These are phyloP conservation scores for Citeromyces siamensis DNA, from an alignment of 1,139 yeast genomes.

Conservation along the genomic window DNA sequence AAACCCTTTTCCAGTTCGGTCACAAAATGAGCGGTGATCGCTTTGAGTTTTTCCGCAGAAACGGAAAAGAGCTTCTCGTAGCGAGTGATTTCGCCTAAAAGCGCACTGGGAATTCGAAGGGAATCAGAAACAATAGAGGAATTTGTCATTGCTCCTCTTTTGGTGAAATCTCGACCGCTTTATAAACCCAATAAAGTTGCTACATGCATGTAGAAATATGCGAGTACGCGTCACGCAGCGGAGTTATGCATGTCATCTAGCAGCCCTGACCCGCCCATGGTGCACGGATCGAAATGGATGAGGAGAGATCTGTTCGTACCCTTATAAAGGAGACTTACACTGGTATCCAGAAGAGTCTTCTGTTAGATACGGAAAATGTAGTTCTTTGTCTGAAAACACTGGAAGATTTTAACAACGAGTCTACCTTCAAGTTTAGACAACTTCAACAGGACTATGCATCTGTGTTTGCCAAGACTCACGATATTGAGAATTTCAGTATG, in stretches of 20 bases:
- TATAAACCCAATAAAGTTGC: too few relatives aligned
- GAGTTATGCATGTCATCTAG: neutral
- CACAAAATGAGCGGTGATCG: constrained; percentile 58
- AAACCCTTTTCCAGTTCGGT: constrained; percentile 72
- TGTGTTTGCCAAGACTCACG: neutral
- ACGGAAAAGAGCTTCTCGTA: constrained; percentile 49
- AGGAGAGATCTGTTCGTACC: neutral
- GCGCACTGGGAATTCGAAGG: too few relatives aligned
- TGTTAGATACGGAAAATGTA: neutral
- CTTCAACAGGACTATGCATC: neutral
- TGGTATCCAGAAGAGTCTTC: neutral
- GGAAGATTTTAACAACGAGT: constrained; percentile 2
- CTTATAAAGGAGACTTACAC: neutral
- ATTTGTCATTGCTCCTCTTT: too few relatives aligned
- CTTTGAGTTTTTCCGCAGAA: constrained; percentile 41
- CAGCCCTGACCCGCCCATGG: too few relatives aligned
- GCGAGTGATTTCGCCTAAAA: too few relatives aligned
- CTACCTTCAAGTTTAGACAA: constrained; percentile 1
- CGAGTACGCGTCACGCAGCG: neutral
- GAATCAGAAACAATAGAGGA: too few relatives aligned
- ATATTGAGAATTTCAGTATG: neutral
- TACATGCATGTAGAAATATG: too few relatives aligned
- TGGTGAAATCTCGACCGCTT: too few relatives aligned
- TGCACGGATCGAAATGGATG: constrained; percentile 2
- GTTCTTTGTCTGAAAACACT: neutral